Evolutionary conservation across 192 early-diverging fungal species (phyloP).

Genomic region (Coemansia sp.): DNA sequence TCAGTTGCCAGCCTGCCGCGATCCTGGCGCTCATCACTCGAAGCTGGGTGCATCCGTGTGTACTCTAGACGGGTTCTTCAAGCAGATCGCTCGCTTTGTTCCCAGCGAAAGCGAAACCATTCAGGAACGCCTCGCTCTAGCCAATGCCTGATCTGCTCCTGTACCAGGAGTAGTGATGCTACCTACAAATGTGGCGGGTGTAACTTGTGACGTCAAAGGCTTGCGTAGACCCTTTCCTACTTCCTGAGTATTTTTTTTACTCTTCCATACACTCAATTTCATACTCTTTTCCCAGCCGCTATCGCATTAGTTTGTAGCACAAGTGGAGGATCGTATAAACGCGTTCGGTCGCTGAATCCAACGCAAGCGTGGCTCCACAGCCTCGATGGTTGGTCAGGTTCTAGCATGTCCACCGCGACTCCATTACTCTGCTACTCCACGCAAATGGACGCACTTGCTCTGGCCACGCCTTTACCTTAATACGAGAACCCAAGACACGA

Average conservation of each 20-base stretch:
- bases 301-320: neutral
- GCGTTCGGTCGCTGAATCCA: constrained; percentile 66
- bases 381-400: constrained; percentile 20
- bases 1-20: constrained; percentile 44
- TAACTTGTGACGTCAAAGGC: neutral
- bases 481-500: too few relatives aligned
- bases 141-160: neutral
- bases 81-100: constrained; percentile 42
- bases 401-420: constrained; percentile 48
- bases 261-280: neutral
- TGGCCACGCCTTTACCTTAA: constrained; percentile 53
- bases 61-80: constrained; percentile 54
- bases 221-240: neutral
- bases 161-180: too few relatives aligned
- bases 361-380: constrained; percentile 55
- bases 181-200: too few relatives aligned
- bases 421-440: constrained; percentile 38
- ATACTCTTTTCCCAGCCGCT: neutral
- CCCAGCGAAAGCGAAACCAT: constrained; percentile 26
- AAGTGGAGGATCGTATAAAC: constrained; percentile 60
- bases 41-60: constrained; percentile 35
- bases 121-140: constrained; percentile 6
- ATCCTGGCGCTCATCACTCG: constrained; percentile 48
- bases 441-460: constrained; percentile 24
- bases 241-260: neutral